Evolutionary conservation across 768 basidiomycete genomes (phyloP).

Genomic region (Nidularia pulvinata): DNA sequence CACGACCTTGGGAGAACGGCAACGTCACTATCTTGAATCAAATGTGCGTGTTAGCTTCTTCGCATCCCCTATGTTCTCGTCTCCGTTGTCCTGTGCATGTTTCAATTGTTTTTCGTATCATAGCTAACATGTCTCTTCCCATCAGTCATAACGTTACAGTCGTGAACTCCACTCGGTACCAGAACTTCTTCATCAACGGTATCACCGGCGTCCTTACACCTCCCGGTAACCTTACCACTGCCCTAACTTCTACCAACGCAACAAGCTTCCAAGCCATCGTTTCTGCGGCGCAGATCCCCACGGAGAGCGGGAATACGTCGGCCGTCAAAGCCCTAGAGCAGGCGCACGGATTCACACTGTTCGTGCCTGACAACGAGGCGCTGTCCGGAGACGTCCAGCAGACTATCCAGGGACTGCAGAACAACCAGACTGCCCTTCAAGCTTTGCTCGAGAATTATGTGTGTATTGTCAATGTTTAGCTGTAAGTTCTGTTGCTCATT

Average conservation of each 20-base stretch:
- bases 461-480: slow-evolving; percentile 11
- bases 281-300: slow-evolving; percentile 16
- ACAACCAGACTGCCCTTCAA: slow-evolving; percentile 44
- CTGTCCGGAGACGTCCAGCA: slow-evolving; percentile 30
- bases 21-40: slow-evolving; percentile 48
- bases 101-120: too few relatives aligned
- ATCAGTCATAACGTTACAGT: slow-evolving; percentile 23
- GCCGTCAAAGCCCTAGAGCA: slow-evolving; percentile 29
- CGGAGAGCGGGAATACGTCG: slow-evolving; percentile 27
- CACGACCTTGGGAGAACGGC: slow-evolving; percentile 10
- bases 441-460: slow-evolving; percentile 63
- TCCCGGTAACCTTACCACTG: slow-evolving; percentile 44
- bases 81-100: too few relatives aligned
- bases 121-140: too few relatives aligned
- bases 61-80: too few relatives aligned
- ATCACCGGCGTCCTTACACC: slow-evolving; percentile 50
- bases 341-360: slow-evolving; percentile 60
- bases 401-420: slow-evolving; percentile 24
- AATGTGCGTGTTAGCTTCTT: too few relatives aligned
- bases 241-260: slow-evolving; percentile 40
- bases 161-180: slow-evolving; percentile 37
- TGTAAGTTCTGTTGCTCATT: background rate
- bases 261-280: slow-evolving; percentile 31
- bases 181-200: slow-evolving; percentile 40
- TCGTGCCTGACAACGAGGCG: slow-evolving; percentile 60